A percentile compares a stretch with the other conserved stretches of the same genome.
phyloP scores from a whole-genome alignment of 768 basidiomycete genomes.

The Phaeotremella fagi region DNA sequence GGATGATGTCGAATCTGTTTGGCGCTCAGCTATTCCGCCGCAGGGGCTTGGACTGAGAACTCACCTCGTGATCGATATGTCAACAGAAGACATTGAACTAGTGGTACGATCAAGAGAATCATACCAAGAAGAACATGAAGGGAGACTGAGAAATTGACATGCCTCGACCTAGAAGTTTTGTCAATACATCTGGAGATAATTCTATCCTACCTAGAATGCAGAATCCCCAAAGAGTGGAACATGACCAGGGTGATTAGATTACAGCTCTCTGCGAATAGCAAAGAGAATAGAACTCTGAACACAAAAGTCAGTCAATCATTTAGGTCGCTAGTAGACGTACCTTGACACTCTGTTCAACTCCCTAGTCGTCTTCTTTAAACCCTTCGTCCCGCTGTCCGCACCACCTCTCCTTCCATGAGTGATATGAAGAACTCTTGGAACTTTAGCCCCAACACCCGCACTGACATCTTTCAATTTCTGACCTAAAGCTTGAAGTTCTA shows the following conservation, averaged over 20 bases:
- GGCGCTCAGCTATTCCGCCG: background rate
- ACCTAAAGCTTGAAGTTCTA: conserved; percentile 19
- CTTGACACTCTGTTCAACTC: conserved; percentile 36
- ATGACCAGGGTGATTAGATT: conserved; percentile 43
- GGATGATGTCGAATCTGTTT: conserved; percentile 11
- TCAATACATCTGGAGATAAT: too few species aligned
- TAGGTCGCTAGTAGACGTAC: conserved; percentile 11
- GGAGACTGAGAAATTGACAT: conserved; percentile 43
- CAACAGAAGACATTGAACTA: conserved; percentile 43
- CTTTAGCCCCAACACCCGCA: conserved; percentile 10
- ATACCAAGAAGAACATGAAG: conserved; percentile 41
- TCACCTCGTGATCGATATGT: conserved; percentile 44
- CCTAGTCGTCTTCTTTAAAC: conserved; percentile 29
- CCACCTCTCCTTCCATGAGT: conserved; percentile 14
- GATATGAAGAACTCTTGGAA: conserved; percentile 15
- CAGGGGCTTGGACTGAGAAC: background rate
- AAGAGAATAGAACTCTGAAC: conserved; percentile 35
- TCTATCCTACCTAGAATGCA: conserved; percentile 35
- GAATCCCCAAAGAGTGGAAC: conserved; percentile 41
- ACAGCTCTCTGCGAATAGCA: conserved; percentile 42
- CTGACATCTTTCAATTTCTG: conserved; percentile 22
- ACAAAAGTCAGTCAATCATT: background rate
- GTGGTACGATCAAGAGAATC: conserved; percentile 41
- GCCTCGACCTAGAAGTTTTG: conserved; percentile 28
- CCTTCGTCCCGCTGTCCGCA: conserved; percentile 9